These are phyloP conservation scores for Hippophae tibetana DNA, from an alignment of 306 rosid genomes.

Conservation along the genomic window DNA sequence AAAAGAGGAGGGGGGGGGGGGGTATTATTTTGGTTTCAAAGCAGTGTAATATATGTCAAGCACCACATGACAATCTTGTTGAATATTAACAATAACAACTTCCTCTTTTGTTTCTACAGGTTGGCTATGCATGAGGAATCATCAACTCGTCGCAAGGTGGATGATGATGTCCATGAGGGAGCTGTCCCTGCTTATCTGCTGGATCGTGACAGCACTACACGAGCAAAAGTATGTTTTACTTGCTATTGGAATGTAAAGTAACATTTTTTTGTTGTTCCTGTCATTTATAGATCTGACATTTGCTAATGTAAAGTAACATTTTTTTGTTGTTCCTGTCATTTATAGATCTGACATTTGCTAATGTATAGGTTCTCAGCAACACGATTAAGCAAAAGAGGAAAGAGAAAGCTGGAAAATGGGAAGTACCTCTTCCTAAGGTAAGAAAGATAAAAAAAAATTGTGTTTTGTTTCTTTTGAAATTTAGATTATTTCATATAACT, in stretches of 20 bases:
- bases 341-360: conserved; percentile 13
- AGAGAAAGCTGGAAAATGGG: conserved; percentile 98
- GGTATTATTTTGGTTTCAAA: too few relatives aligned
- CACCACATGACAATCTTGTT: too few relatives aligned
- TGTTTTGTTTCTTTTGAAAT: too few relatives aligned
- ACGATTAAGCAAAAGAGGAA: conserved; percentile 90
- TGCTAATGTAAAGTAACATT: conserved; percentile 32
- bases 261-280: not conserved
- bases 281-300: conserved; percentile 10
- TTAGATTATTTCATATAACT: not conserved
- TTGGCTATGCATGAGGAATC: conserved; percentile 88
- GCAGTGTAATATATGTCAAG: too few relatives aligned
- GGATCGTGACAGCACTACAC: conserved; percentile 78
- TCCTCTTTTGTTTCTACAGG: conserved; percentile 28
- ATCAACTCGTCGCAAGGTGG: conserved; percentile 62
- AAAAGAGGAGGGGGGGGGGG: too few relatives aligned
- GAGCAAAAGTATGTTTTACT: conserved; percentile 50
- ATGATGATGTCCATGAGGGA: conserved; percentile 75
- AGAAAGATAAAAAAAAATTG: not conserved
- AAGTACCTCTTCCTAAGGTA: conserved; percentile 92
- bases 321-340: too few relatives aligned
- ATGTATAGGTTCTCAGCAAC: conserved; percentile 67
- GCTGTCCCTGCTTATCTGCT: conserved; percentile 75
- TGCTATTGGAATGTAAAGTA: not conserved
- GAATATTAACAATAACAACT: not conserved